These are phyloP conservation scores for Penicillium thymicola DNA, from an alignment of 2,329 filamentous ascomycete genomes.

Conservation along the genomic window DNA sequence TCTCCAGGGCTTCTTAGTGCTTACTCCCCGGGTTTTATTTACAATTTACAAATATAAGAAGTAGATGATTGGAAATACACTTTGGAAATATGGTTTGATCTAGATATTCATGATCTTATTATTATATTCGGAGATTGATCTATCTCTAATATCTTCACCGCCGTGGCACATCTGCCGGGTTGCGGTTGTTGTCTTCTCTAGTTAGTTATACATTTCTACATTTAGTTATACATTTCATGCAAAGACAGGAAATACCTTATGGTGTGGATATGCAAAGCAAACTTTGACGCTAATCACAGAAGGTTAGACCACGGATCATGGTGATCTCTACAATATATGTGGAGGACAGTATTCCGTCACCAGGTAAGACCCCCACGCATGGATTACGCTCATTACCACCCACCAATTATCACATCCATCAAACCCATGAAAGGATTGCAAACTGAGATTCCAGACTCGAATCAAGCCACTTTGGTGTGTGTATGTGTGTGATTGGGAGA, in stretches of 20 bases:
- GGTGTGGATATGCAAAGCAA: neutral
- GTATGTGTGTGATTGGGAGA: neutral
- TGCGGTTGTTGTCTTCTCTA: neutral
- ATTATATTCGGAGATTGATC: neutral
- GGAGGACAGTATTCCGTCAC: conserved; percentile 10
- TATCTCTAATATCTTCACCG: neutral
- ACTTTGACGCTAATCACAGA: neutral
- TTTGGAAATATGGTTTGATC: neutral
- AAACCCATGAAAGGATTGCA: neutral
- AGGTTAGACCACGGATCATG: neutral
- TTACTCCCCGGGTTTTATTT: neutral
- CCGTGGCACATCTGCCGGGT: neutral
- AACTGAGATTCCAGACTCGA: neutral
- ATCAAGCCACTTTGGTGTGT: neutral
- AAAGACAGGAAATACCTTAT: neutral
- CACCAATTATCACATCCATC: neutral
- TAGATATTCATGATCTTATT: neutral
- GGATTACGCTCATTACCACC: neutral
- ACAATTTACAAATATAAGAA: neutral
- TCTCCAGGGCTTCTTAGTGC: neutral
- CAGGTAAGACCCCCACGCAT: neutral
- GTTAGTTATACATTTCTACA: too few species aligned
- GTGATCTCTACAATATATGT: neutral
- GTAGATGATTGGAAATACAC: neutral
- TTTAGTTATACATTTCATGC: neutral